A percentile compares a stretch with the other conserved stretches of the same genome.
phyloP scores from a whole-genome alignment of 2,329 filamentous ascomycete genomes.

The Stenocarpella maydis region DNA sequence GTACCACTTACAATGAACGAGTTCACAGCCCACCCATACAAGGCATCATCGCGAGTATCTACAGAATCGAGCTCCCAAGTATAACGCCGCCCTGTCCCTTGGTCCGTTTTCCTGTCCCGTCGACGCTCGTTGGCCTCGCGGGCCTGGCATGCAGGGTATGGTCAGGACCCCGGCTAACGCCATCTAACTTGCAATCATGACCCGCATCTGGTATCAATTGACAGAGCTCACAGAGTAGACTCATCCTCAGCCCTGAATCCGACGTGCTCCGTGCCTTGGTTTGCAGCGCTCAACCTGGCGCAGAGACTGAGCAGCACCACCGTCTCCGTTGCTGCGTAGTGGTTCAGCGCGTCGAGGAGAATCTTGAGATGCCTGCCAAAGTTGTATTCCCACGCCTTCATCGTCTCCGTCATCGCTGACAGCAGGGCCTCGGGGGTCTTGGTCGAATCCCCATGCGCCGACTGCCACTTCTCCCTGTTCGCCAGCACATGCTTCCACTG shows the following conservation, averaged over 20 bases:
- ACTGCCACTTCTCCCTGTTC: constrained; percentile 52
- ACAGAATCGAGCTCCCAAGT: constrained; percentile 18
- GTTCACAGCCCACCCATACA: not conserved
- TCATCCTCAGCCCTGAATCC: constrained; percentile 69
- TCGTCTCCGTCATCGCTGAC: constrained; percentile 75
- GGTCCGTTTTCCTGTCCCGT: not conserved
- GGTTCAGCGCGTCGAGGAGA: constrained; percentile 91
- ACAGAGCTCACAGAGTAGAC: constrained; percentile 30
- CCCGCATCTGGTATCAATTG: not conserved
- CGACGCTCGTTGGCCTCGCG: not conserved
- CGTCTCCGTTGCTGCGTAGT: constrained; percentile 96
- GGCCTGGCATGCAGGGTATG: constrained; percentile 2
- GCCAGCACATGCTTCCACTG: constrained; percentile 68
- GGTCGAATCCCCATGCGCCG: constrained; percentile 45
- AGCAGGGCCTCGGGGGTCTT: constrained; percentile 49
- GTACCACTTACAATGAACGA: not conserved
- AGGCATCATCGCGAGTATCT: constrained; percentile 31
- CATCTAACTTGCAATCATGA: constrained; percentile 17
- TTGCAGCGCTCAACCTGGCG: constrained; percentile 81
- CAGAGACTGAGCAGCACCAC: constrained; percentile 91
- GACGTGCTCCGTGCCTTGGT: constrained; percentile 75
- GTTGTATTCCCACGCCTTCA: constrained; percentile 91
- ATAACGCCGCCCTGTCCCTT: not conserved
- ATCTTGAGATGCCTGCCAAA: constrained; percentile 94
- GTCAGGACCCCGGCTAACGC: constrained; percentile 21